Conservation (phyloP, 2,329 filamentous ascomycete genomes). For the Fusarium tanahbumbuense region DNA sequence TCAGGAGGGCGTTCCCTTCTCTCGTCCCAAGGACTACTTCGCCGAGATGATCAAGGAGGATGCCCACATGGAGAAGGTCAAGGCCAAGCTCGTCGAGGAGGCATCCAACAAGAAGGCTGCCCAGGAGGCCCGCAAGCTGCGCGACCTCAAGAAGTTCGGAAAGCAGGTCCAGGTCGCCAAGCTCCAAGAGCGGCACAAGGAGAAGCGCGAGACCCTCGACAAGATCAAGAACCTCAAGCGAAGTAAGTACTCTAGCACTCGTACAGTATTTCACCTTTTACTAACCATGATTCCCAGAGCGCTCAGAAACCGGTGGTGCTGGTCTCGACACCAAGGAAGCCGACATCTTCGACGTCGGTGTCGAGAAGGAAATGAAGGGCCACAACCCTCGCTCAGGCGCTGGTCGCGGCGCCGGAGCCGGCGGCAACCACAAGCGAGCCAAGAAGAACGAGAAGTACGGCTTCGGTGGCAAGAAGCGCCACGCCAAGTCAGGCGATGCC, state of each 20-base stretch:
- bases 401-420: conserved; percentile 49
- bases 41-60: conserved; percentile 99
- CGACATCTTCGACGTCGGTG: conserved; percentile 90
- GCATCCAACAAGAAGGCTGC: conserved; percentile 92
- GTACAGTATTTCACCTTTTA: conserved; percentile 28
- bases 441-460: conserved; percentile 97
- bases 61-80: conserved; percentile 97
- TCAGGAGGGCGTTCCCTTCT: conserved; percentile 86
- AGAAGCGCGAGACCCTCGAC: conserved; percentile 91
- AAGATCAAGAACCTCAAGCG: conserved; percentile 96
- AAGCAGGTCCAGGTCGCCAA: conserved; percentile 98
- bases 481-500: conserved; percentile 91
- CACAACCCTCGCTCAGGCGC: conserved; percentile 54
- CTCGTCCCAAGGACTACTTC: conserved; percentile 93
- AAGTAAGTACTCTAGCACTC: conserved; percentile 70
- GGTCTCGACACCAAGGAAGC: conserved; percentile 77
- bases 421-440: conserved; percentile 79
- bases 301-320: conserved; percentile 74
- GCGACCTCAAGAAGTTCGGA: conserved; percentile 98
- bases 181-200: conserved; percentile 91
- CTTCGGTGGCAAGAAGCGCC: conserved; percentile 94
- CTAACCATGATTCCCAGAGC: conserved; percentile 70
- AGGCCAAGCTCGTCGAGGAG: conserved; percentile 91
- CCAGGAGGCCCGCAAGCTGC: conserved; percentile 88
- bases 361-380: conserved; percentile 72